Evolutionary conservation across 108 stramenopile species (phyloP).

Genomic region (Fistulifera solaris): DNA sequence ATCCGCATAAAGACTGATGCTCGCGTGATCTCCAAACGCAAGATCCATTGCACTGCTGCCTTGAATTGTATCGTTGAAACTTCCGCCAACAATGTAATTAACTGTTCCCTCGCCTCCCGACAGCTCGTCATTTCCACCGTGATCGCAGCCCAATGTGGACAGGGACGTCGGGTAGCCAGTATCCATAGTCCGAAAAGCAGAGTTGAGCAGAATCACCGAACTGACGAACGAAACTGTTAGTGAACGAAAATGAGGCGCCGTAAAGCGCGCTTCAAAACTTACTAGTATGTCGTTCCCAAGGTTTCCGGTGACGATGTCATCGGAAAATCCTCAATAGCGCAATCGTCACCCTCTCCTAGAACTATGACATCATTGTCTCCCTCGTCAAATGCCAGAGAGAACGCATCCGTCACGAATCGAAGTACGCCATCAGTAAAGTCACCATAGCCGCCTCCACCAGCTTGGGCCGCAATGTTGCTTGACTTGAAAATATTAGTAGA

Average conservation of each 20-base stretch:
- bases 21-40: constrained; percentile 26
- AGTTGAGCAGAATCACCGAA: constrained; percentile 8
- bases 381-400: neutral
- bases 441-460: constrained; percentile 32
- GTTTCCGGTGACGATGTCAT: constrained; percentile 13
- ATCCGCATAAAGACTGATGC: constrained; percentile 10
- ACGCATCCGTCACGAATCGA: constrained; percentile 4
- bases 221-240: neutral
- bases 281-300: constrained; percentile 17
- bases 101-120: constrained; percentile 15
- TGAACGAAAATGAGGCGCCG: neutral
- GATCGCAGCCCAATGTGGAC: constrained; percentile 7
- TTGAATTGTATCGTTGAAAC: constrained; percentile 7
- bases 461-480: constrained; percentile 9
- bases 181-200: neutral
- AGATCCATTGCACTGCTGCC: constrained; percentile 11
- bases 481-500: no score
- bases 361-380: constrained; percentile 6
- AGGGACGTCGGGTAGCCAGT: constrained; percentile 10
- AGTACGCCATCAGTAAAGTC: constrained; percentile 26
- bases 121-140: constrained; percentile 13
- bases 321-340: constrained; percentile 11
- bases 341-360: constrained; percentile 3
- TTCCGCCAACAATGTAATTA: constrained; percentile 15
- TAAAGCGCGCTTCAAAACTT: constrained; percentile 3